Evolutionary conservation across 495 filamentous ascomycete species (phyloP), one percentile per base, ranked within the genome.

Genomic region (Penicillium arizonense): DNA sequence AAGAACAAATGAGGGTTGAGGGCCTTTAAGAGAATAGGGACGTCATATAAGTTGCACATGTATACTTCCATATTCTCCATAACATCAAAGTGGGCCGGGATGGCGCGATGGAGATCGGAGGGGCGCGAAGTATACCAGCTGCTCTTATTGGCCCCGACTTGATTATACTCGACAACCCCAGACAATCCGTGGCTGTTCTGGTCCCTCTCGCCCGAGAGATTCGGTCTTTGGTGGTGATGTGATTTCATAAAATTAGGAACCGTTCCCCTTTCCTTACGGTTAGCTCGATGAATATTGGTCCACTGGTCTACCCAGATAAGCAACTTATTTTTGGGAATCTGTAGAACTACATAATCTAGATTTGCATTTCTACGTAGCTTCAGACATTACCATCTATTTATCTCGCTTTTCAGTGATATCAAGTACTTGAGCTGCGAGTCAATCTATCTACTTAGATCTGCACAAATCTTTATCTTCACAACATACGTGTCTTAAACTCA

Each of bases 41-140:
- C 23, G 23, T 24, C 23, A 24, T 24, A 24, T 24, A 24, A 1
- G 5, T 24, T 24, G 23, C 23, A 24, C 23, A 10, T 30, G 28
- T 10, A 18, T 18, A 18, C 18, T 18, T 18, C 18, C 1, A 18
- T 18, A 18, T 18, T 18, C 9, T 7, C 9, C 28, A 69, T 72
- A 71, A 58, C 70, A 73, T 69, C 70, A 72, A 53, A 52, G 70
- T 72, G 72, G 72, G 61, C 54, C 69, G 54, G 7, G 69, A 75
- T 75, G 65, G 63, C 69, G 71, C 68, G 46, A 21, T 34, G 52
- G 41, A 51, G 47, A 49, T 49, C 49, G 14, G 36, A 39, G 21
- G 50, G 44, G 12, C 24, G 16, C 33, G 26, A 40, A 44, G 24
- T 23, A 11, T 13, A 39, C 3, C 35, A 28, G 18, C 14, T 3